Percentiles rank a stretch among this genome's conserved stretches.
Conservation (phyloP, 1,139 yeast species). For the Blastobotrys ciferrii region DNA sequence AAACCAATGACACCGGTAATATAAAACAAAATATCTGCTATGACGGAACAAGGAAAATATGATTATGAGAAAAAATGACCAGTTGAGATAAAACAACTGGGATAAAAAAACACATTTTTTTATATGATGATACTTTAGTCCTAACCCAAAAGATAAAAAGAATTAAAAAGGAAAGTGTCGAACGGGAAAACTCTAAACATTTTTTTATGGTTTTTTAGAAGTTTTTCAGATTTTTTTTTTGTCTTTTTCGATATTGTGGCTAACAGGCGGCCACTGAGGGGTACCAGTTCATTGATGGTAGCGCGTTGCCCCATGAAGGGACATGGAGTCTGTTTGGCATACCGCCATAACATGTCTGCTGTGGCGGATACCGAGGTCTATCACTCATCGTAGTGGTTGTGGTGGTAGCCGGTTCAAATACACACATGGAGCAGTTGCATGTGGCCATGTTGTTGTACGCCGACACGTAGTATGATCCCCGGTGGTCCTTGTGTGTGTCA, state of each 20-base stretch:
- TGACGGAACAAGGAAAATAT: too few relatives aligned
- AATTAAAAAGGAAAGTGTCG: conserved; percentile 8
- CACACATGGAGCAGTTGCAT: conserved; percentile 25
- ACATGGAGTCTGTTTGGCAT: background rate
- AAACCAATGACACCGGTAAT: too few relatives aligned
- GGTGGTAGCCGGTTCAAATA: conserved; percentile 19
- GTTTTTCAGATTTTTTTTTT: conserved; percentile 5
- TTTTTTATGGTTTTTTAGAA: conserved; percentile 1
- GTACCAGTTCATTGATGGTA: conserved; percentile 1
- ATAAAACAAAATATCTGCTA: too few relatives aligned
- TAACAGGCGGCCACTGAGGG: conserved; percentile 21
- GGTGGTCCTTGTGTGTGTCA: conserved; percentile 7
- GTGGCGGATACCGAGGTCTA: conserved; percentile 7
- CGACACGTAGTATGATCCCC: conserved; percentile 23
- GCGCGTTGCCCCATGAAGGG: background rate
- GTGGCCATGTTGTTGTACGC: conserved; percentile 24
- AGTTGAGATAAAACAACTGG: background rate
- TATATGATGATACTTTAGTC: background rate
- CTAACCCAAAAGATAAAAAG: conserved; percentile 10
- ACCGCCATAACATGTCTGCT: conserved; percentile 8
- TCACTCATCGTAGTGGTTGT: background rate
- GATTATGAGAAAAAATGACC: background rate
- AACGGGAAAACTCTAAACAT: conserved; percentile 2
- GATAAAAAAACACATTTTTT: conserved; percentile 1
- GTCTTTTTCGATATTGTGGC: background rate